phyloP scores from a whole-genome alignment of 2,329 filamentous ascomycete species.

The Penicillium sp. region DNA sequence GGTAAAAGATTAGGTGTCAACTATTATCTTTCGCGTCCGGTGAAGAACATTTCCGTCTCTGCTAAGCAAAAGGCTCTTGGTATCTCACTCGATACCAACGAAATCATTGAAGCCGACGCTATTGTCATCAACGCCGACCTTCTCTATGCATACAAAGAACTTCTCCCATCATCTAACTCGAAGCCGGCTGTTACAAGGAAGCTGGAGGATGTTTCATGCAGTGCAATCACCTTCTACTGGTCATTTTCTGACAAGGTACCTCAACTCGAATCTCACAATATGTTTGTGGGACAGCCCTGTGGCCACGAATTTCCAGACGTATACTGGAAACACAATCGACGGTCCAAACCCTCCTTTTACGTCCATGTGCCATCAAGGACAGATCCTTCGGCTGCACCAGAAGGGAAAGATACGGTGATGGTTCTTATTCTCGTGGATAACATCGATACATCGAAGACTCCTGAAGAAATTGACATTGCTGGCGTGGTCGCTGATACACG shows the following conservation, averaged over 20 bases:
- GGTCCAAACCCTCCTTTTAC: not conserved
- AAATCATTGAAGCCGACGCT: slow-evolving; percentile 5
- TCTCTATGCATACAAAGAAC: slow-evolving; percentile 5
- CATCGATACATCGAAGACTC: not conserved
- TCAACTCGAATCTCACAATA: slow-evolving; percentile 10
- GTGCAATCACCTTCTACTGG: slow-evolving; percentile 11
- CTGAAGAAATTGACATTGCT: not conserved
- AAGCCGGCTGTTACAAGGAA: not conserved
- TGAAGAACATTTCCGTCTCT: not conserved
- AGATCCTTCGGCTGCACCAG: not conserved
- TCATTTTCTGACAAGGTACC: slow-evolving; percentile 1
- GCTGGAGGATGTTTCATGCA: slow-evolving; percentile 1
- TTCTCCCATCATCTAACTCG: slow-evolving; percentile 1
- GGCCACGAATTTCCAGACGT: not conserved
- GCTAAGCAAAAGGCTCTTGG: not conserved
- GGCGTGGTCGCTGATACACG: not conserved
- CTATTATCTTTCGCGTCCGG: not conserved
- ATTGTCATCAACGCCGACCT: slow-evolving; percentile 11
- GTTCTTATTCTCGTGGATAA: not conserved
- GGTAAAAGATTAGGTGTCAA: not conserved
- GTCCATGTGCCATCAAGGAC: not conserved
- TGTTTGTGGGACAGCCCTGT: slow-evolving; percentile 8
- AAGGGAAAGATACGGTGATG: slow-evolving; percentile 1
- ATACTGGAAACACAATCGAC: not conserved
- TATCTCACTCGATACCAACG: not conserved